A percentile compares a stretch with the other conserved stretches of the same genome.
phyloP scores from a whole-genome alignment of 768 basidiomycete genomes.

The Panellus pusillus region DNA sequence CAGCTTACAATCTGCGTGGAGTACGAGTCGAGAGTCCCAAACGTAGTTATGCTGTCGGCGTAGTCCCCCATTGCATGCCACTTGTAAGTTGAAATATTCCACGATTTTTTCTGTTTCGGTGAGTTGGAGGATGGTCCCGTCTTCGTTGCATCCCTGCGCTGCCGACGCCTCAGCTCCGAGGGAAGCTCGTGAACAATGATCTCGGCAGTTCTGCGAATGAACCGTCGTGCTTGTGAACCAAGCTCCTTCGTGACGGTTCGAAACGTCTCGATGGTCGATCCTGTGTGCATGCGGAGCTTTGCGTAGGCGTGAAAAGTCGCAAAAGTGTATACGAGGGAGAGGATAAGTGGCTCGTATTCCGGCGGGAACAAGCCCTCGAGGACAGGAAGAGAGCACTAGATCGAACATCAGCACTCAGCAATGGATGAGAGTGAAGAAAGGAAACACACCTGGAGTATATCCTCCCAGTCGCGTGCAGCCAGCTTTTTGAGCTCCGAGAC shows the following conservation, averaged over 20 bases:
- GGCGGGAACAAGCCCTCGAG: constrained; percentile 35
- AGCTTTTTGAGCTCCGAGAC: constrained; percentile 34
- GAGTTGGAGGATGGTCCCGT: neutral
- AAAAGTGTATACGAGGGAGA: constrained; percentile 14
- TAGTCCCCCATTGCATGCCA: constrained; percentile 25
- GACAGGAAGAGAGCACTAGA: constrained; percentile 33
- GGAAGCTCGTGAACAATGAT: constrained; percentile 19
- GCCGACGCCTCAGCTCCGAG: constrained; percentile 5
- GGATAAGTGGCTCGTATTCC: constrained; percentile 17
- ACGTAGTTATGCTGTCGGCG: neutral
- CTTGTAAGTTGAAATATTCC: constrained; percentile 25
- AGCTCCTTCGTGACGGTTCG: constrained; percentile 5
- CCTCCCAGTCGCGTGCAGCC: constrained; percentile 41
- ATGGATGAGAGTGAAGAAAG: no score
- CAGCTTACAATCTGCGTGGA: constrained; percentile 26
- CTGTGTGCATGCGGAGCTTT: constrained; percentile 26
- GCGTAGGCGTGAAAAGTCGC: constrained; percentile 26
- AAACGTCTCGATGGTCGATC: constrained; percentile 10
- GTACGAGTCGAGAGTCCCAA: constrained; percentile 28
- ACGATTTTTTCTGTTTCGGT: neutral
- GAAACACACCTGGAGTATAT: constrained; percentile 40
- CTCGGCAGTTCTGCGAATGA: constrained; percentile 11
- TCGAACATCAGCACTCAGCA: no score
- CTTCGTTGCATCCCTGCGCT: neutral
- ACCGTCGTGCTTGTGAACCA: neutral